These are phyloP conservation scores for Cicer bijugum DNA, from an alignment of 306 rosid species.

Conservation along the genomic window DNA sequence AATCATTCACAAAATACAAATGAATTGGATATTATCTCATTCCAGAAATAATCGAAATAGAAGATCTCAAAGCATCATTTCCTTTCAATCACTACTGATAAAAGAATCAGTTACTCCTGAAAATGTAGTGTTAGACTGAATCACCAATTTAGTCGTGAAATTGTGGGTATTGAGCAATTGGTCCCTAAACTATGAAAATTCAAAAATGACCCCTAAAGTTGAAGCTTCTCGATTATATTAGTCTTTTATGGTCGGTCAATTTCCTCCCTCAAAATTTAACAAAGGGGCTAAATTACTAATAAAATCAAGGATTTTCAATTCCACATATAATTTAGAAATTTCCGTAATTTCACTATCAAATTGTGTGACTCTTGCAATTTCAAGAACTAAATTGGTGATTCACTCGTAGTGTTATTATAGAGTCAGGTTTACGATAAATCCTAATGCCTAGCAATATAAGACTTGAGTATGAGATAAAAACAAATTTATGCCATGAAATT, in stretches of 20 bases:
- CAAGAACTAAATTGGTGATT: neutral
- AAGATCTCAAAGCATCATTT: conserved; percentile 7
- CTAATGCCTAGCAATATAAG: conserved; percentile 4
- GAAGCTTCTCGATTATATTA: neutral
- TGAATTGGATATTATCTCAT: conserved; percentile 1
- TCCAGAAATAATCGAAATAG: neutral
- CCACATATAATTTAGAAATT: neutral
- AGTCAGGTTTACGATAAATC: neutral
- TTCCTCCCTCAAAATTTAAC: neutral
- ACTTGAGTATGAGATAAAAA: conserved; percentile 2
- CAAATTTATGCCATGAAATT: neutral
- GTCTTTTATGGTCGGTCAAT: neutral
- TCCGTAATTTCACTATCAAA: neutral
- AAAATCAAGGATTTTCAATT: neutral
- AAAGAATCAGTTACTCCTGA: conserved; percentile 16
- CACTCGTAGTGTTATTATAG: neutral
- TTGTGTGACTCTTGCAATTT: neutral
- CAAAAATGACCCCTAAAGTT: neutral
- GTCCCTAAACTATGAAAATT: neutral
- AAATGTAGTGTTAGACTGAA: neutral
- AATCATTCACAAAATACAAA: conserved; percentile 22
- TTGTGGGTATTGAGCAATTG: neutral
- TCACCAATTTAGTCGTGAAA: neutral
- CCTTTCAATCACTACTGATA: neutral
- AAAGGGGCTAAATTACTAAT: neutral